Evolutionary conservation across 495 filamentous ascomycete species (phyloP).

Genomic region (Xylaria acuta): DNA sequence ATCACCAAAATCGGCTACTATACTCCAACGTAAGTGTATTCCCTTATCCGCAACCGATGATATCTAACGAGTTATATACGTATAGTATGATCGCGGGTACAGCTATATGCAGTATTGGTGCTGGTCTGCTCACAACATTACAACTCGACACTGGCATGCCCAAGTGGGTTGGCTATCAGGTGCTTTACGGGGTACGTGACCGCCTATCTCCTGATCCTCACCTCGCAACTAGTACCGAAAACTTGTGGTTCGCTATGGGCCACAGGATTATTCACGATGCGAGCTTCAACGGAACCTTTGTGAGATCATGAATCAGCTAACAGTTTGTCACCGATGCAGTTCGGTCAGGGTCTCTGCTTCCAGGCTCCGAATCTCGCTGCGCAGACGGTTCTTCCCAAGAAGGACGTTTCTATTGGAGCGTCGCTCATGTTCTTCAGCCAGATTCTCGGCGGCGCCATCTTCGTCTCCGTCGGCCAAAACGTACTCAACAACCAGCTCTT

Average conservation of each 20-base stretch:
- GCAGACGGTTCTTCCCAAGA: slow-evolving; percentile 54
- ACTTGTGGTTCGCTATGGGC: background rate
- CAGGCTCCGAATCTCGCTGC: slow-evolving; percentile 50
- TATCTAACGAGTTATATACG: slow-evolving; percentile 21
- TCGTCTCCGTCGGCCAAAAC: slow-evolving; percentile 65
- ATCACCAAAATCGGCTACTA: slow-evolving; percentile 64
- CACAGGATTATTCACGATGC: background rate
- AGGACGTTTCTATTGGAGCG: slow-evolving; percentile 66
- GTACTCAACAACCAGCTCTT: slow-evolving; percentile 65
- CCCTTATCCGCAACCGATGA: background rate
- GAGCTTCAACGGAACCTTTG: background rate
- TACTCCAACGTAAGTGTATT: slow-evolving; percentile 51
- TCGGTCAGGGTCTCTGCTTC: slow-evolving; percentile 48
- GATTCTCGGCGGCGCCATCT: slow-evolving; percentile 67
- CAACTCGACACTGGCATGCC: slow-evolving; percentile 53
- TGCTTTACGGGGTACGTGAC: slow-evolving; percentile 60
- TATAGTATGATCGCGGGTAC: slow-evolving; percentile 54
- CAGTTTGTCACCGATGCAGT: slow-evolving; percentile 22
- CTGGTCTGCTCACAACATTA: slow-evolving; percentile 69
- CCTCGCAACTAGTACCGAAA: slow-evolving; percentile 40
- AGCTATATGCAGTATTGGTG: slow-evolving; percentile 62
- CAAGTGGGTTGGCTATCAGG: slow-evolving; percentile 73
- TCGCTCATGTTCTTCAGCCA: slow-evolving; percentile 68
- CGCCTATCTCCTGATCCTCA: background rate
- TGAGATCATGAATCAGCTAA: background rate